Evolutionary conservation across 2,329 filamentous ascomycete genomes (phyloP), one percentile per base, ranked within the genome.

Genomic region (Pleurostoma richardsiae): DNA sequence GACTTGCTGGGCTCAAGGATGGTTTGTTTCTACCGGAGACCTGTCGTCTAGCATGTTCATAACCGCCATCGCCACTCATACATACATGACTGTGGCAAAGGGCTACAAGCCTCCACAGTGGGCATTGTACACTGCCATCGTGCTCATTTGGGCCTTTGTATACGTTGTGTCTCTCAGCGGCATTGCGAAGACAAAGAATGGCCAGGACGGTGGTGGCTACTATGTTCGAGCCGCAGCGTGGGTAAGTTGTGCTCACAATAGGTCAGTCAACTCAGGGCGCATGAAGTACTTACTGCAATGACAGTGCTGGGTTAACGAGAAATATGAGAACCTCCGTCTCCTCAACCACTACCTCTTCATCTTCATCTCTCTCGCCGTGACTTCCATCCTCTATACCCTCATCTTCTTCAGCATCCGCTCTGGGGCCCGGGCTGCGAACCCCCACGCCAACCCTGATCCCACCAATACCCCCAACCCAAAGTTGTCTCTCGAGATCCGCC

Each of bases 311-410:
- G 73, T 85, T 27, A 79, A 76, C 49, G 59, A 71, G 11, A 59
- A 69, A 19, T 78, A 77, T 49, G 68, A 73, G 41, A 59, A 60
- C 10, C 66, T 82, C 30, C 78, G 81, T 41, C 67, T 86, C 1
- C 72, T 73, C 59, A 70, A 79, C 1, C 81, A 85, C 55, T 85
- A 85, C 55, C 62, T 84, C 44, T 85, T 79, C 73, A 80, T 85
- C 47, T 82, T 71, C 48, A 54, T 69, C n/a, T 56, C 61, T 6
- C 58, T 72, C 4, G 51, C 58, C 27, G 11, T 64, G 6, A 69
- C 67, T 1, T 61, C 59, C 42, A 39, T 60, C 3, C 50, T 70
- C 3, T 72, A 72, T 53, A 56, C 55, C 0, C 55, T 66, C 29
- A 63, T 69, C 31, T 69, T 67, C 53, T 46, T 66, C 7, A 61